phyloP scores from a whole-genome alignment of 1,139 yeast species.

The Hyphopichia khmerensis region DNA sequence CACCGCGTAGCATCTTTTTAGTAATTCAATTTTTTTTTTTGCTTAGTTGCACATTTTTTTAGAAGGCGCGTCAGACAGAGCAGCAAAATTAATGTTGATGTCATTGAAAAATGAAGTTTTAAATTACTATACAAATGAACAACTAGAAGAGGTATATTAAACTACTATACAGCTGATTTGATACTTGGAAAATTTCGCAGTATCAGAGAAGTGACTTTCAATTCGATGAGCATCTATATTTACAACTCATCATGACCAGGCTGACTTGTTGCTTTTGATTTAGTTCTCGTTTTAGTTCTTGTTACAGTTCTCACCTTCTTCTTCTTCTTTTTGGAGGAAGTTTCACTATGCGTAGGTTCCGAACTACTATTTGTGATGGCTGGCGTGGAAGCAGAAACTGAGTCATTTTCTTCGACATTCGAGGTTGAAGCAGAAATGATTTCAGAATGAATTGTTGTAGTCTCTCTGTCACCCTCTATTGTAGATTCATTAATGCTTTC shows the following conservation, averaged over 20 bases:
- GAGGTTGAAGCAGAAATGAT: neutral
- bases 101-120: neutral
- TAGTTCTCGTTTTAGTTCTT: neutral
- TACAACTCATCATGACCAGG: slow-evolving; percentile 1
- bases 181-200: too few species aligned
- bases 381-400: neutral
- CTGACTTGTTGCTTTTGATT: neutral
- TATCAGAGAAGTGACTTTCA: too few species aligned
- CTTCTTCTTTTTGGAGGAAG: neutral
- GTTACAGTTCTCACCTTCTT: neutral
- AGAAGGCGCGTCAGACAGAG: neutral
- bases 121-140: too few species aligned
- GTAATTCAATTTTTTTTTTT: neutral
- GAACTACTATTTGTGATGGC: neutral
- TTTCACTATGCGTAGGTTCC: neutral
- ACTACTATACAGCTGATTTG: neutral
- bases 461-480: neutral
- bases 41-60: neutral
- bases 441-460: neutral
- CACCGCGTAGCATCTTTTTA: neutral
- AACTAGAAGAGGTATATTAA: too few species aligned
- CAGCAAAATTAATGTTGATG: neutral
- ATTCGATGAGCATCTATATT: neutral
- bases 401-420: neutral
- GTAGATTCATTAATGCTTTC: neutral